A percentile compares a stretch with the other conserved stretches of the same genome.
These are phyloP conservation scores for Globisporangium parvum DNA, from an alignment of 352 stramenopile genomes.

Conservation along the genomic window DNA sequence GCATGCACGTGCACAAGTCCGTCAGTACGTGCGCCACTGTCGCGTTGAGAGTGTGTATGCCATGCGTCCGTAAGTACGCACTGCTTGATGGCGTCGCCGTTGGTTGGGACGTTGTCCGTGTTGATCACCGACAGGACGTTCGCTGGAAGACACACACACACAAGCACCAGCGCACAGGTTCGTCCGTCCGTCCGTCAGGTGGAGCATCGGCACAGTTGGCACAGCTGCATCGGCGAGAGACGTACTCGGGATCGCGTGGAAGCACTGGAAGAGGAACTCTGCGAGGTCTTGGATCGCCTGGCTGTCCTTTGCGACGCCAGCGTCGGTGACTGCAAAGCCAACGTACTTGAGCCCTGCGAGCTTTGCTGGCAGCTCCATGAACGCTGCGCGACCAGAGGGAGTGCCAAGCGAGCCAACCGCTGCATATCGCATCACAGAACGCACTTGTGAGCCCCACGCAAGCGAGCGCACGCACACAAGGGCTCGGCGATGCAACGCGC, in stretches of 20 bases:
- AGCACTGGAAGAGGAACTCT: slow-evolving; percentile 42
- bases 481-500: too few relatives aligned
- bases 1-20: too few relatives aligned
- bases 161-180: too few relatives aligned
- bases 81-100: slow-evolving; percentile 51
- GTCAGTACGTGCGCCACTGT: too few relatives aligned
- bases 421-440: background rate
- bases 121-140: slow-evolving; percentile 66
- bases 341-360: slow-evolving; percentile 26
- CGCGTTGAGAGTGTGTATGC: too few relatives aligned
- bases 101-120: slow-evolving; percentile 74
- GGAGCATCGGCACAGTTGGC: too few relatives aligned
- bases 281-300: slow-evolving; percentile 42
- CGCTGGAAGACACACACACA: too few relatives aligned
- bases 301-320: slow-evolving; percentile 21
- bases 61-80: background rate
- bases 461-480: background rate
- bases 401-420: slow-evolving; percentile 24
- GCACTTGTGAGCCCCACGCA: background rate
- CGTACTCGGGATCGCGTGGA: slow-evolving; percentile 24
- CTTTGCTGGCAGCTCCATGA: slow-evolving; percentile 22
- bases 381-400: slow-evolving; percentile 15
- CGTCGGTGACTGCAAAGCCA: slow-evolving; percentile 40
- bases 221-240: too few relatives aligned
- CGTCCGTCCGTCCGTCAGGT: too few relatives aligned